Evolutionary conservation across 2,329 filamentous ascomycete species (phyloP), one percentile per base, ranked within the genome.

Genomic region (Drechslerella coelobrocha): DNA sequence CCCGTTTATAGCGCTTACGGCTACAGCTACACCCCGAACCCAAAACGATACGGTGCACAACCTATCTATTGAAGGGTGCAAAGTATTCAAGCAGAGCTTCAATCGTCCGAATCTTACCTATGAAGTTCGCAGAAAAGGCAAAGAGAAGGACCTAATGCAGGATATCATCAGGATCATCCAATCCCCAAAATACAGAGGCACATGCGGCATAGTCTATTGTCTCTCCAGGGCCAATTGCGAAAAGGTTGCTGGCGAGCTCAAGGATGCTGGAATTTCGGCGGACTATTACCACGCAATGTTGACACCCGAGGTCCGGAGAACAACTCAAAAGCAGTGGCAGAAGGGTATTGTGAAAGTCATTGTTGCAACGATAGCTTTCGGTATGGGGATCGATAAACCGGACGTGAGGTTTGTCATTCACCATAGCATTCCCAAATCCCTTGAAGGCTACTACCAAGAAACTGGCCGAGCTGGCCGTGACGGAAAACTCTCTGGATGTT

Each of bases 331-430:
- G 69, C 79, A 86, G 27, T 99, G 94, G 94, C 94, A 99, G 78
- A 81, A 80, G 45, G 91, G 92, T 4, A 81, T 82, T 55, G 85
- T 88, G 76, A 89, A 96, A 74, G 90, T 99, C 31, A 95, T 99
- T 45, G 94, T 99, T 53, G 95, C 94, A 19, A 99, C 94, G 0
- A 97, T 99, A 78, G 94, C 94, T 23, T 99, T 99, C 77, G 94
- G 94, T 5, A 99, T 99, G 94, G 94, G 94, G n/a, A 99, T 99
- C 74, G 94, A 99, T 81, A 99, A 99, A 78, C 86, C 92, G 0
- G 89, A 99, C 78, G 94, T 99, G 51, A 89, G 94, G 26, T 99
- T 96, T 78, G 94, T 99, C 31, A 91, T 99, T 41, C 95, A 99
- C 77, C 89, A 96, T 76, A 90, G 88, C 45, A 83, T 99, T 4